A percentile compares a stretch with the other conserved stretches of the same genome.
These are phyloP conservation scores for Raffaelea deltoideospora DNA, from an alignment of 2,329 filamentous ascomycete genomes.

Conservation along the genomic window DNA sequence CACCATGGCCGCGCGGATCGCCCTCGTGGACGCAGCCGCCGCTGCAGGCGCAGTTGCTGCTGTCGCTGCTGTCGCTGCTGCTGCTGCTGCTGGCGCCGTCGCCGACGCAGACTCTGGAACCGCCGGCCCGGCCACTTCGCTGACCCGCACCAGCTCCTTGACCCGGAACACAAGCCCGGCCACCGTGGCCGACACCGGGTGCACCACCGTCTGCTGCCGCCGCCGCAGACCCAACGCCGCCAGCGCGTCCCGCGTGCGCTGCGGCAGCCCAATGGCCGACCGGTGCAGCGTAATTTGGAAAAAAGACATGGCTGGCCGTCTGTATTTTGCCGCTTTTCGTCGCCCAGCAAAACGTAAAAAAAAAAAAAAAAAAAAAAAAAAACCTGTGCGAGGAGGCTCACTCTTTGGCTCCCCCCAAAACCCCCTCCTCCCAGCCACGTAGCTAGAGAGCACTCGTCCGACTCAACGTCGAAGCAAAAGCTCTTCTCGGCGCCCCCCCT, in stretches of 20 bases:
- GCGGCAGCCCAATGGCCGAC: slow-evolving; percentile 75
- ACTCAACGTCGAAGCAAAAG: too few species aligned
- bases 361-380: neutral
- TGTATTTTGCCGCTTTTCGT: too few species aligned
- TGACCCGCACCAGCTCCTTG: slow-evolving; percentile 76
- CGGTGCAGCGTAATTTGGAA: slow-evolving; percentile 88
- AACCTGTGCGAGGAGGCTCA: too few species aligned
- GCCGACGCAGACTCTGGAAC: too few species aligned
- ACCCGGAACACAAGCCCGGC: slow-evolving; percentile 89
- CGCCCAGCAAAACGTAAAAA: neutral
- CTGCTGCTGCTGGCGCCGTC: too few species aligned
- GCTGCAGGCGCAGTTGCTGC: too few species aligned
- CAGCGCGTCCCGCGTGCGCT: slow-evolving; percentile 65
- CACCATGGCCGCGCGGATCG: slow-evolving; percentile 45
- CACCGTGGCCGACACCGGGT: slow-evolving; percentile 64
- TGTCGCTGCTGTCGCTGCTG: too few species aligned
- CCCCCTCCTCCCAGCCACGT: too few species aligned
- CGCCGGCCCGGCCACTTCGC: slow-evolving; percentile 60
- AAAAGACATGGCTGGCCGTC: slow-evolving; percentile 54
- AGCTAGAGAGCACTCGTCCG: too few species aligned
- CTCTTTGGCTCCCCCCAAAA: too few species aligned
- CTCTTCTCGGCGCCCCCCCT: too few species aligned
- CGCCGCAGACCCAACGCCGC: slow-evolving; percentile 72
- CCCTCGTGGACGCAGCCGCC: too few species aligned
- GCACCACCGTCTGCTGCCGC: slow-evolving; percentile 77